A percentile compares a stretch with the other conserved stretches of the same genome.
Evolutionary conservation across 1,284 basidiomycete genomes (phyloP).

Genomic region (Schizophyllum commune): DNA sequence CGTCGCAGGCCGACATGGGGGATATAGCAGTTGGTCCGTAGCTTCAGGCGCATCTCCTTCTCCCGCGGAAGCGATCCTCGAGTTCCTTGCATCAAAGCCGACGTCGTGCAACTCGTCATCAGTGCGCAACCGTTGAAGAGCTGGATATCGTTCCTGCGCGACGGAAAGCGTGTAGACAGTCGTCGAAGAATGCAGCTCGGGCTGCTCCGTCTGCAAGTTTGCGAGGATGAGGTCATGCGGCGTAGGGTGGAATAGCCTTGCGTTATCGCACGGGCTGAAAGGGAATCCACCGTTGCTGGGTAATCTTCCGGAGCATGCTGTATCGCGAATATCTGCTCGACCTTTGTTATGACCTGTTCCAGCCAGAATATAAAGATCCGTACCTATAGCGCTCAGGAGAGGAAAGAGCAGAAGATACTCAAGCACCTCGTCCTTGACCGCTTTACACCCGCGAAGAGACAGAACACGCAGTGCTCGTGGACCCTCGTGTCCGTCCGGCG

Average conservation of each 20-base stretch:
- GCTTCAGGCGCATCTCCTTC: no score
- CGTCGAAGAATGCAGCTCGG: conserved; percentile 22
- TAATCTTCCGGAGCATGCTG: conserved; percentile 27
- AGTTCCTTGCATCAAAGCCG: no score
- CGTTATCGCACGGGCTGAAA: conserved; percentile 12
- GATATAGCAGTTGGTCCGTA: no score
- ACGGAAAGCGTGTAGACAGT: conserved; percentile 20
- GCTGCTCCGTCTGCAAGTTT: conserved; percentile 16
- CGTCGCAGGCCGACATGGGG: no score
- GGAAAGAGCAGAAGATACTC: conserved; percentile 35
- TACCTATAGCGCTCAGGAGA: conserved; percentile 50
- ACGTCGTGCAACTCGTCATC: no score
- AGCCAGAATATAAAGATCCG: no score
- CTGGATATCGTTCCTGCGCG: not conserved
- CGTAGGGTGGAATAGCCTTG: conserved; percentile 22
- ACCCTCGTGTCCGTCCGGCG: conserved; percentile 26
- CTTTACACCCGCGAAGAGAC: conserved; percentile 37
- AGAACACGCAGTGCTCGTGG: conserved; percentile 54
- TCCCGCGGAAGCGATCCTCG: no score
- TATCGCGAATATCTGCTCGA: conserved; percentile 51
- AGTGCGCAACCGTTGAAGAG: not conserved
- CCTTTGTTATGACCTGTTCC: no score
- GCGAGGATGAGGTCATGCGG: conserved; percentile 16
- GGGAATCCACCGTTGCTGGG: conserved; percentile 11
- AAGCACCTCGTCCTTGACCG: conserved; percentile 34